phyloP scores from a whole-genome alignment of 2,329 filamentous ascomycete genomes.

The Talaromyces albobiverticillius region DNA sequence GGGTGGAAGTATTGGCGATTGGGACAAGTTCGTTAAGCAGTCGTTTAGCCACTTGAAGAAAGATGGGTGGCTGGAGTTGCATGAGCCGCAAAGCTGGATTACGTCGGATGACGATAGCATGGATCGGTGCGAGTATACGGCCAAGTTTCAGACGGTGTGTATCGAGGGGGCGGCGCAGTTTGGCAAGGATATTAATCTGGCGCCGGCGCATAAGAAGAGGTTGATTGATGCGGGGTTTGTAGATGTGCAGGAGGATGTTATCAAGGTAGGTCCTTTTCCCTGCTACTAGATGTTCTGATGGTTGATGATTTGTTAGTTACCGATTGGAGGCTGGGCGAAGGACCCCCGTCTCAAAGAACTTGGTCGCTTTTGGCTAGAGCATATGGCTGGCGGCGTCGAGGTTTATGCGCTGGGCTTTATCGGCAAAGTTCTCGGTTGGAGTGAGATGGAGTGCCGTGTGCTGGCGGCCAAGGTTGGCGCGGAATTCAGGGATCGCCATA shows the following conservation, averaged over 20 bases:
- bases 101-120: slow-evolving; percentile 45
- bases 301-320: slow-evolving; percentile 36
- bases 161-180: slow-evolving; percentile 28
- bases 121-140: slow-evolving; percentile 16
- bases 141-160: slow-evolving; percentile 23
- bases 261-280: slow-evolving; percentile 12
- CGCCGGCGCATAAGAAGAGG: slow-evolving; percentile 31
- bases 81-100: slow-evolving; percentile 41
- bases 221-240: slow-evolving; percentile 51
- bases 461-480: slow-evolving; percentile 29
- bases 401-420: slow-evolving; percentile 25
- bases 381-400: slow-evolving; percentile 21
- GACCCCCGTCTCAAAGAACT: slow-evolving; percentile 48
- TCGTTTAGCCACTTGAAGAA: slow-evolving; percentile 34
- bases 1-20: slow-evolving; percentile 11
- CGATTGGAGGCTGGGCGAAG: slow-evolving; percentile 48
- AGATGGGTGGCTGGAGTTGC: slow-evolving; percentile 45
- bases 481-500: slow-evolving; percentile 25
- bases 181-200: slow-evolving; percentile 31
- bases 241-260: slow-evolving; percentile 42
- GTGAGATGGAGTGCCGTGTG: slow-evolving; percentile 25
- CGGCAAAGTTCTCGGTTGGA: slow-evolving; percentile 25
- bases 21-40: slow-evolving; percentile 6
- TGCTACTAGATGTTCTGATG: background rate
- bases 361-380: slow-evolving; percentile 26